Percentiles rank a stretch among this genome's conserved stretches.
Evolutionary conservation across 2,329 filamentous ascomycete species (phyloP).

Genomic region (Diplodia seriata): DNA sequence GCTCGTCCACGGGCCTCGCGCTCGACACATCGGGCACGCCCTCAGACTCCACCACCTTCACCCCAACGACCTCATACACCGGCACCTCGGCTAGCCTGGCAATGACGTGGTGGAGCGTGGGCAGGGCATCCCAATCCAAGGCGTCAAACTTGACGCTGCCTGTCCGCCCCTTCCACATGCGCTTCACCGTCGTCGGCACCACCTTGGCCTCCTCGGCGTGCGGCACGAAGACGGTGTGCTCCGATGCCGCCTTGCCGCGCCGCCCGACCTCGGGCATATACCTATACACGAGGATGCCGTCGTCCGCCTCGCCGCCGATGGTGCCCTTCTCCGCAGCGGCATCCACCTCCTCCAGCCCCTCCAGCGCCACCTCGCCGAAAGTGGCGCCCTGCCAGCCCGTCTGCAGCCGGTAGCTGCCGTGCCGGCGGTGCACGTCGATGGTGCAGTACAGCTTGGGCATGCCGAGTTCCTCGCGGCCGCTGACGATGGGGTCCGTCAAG

Average conservation of each 20-base stretch:
- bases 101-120: constrained; percentile 67
- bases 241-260: constrained; percentile 59
- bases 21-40: constrained; percentile 59
- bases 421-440: constrained; percentile 53
- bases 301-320: constrained; percentile 42
- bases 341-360: constrained; percentile 37
- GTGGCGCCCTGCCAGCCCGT: constrained; percentile 49
- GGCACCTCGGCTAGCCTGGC: constrained; percentile 62
- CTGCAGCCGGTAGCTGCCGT: constrained; percentile 48
- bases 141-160: constrained; percentile 58
- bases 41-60: constrained; percentile 62
- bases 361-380: constrained; percentile 44
- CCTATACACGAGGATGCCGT: constrained; percentile 62
- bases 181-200: constrained; percentile 44
- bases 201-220: constrained; percentile 43
- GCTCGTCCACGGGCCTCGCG: constrained; percentile 43
- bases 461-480: constrained; percentile 66
- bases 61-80: constrained; percentile 62
- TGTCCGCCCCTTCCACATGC: constrained; percentile 49
- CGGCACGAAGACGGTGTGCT: constrained; percentile 58
- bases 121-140: constrained; percentile 61
- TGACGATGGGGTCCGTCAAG: constrained; percentile 65
- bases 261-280: constrained; percentile 64
- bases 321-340: constrained; percentile 29
- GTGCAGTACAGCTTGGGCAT: constrained; percentile 66